A percentile compares a stretch with the other conserved stretches of the same genome.
Evolutionary conservation across 768 basidiomycete species (phyloP).

Genomic region (Leccinum imitatum): DNA sequence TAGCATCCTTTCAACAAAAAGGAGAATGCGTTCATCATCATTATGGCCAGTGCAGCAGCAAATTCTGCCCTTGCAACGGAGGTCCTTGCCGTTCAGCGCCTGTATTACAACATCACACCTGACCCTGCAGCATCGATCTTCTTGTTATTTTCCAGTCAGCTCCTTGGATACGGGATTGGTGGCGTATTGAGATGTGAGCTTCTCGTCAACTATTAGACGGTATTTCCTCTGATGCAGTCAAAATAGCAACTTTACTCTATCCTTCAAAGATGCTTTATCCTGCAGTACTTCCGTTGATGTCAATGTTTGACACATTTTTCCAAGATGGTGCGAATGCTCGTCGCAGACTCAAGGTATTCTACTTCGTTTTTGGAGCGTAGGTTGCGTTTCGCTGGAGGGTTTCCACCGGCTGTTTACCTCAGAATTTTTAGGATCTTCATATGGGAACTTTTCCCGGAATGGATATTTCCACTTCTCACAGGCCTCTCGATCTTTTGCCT

Average conservation of each 20-base stretch:
- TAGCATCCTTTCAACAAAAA: constrained; percentile 61
- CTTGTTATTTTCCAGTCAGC: constrained; percentile 35
- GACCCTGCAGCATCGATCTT: constrained; percentile 47
- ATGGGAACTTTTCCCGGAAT: constrained; percentile 29
- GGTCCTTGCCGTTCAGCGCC: constrained; percentile 51
- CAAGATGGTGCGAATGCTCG: constrained; percentile 38
- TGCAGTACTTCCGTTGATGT: constrained; percentile 24
- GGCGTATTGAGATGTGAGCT: constrained; percentile 49
- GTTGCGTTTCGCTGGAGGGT: constrained; percentile 26
- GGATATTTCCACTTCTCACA: constrained; percentile 57
- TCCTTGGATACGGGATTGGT: constrained; percentile 53
- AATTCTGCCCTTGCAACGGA: constrained; percentile 55
- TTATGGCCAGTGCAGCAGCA: constrained; percentile 56
- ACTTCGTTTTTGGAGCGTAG: constrained; percentile 29
- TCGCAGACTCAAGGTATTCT: constrained; percentile 40
- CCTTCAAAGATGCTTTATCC: constrained; percentile 46
- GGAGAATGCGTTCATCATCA: constrained; percentile 57
- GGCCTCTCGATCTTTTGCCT: constrained; percentile 65
- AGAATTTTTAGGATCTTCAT: constrained; percentile 37
- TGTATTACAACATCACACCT: constrained; percentile 54
- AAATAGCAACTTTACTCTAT: constrained; percentile 38
- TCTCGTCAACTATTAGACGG: not conserved
- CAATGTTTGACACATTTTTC: constrained; percentile 39
- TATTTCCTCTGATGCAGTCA: constrained; percentile 4
- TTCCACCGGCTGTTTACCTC: not conserved